Evolutionary conservation across 495 filamentous ascomycete species (phyloP).

Genomic region (Xylaria intraflava): DNA sequence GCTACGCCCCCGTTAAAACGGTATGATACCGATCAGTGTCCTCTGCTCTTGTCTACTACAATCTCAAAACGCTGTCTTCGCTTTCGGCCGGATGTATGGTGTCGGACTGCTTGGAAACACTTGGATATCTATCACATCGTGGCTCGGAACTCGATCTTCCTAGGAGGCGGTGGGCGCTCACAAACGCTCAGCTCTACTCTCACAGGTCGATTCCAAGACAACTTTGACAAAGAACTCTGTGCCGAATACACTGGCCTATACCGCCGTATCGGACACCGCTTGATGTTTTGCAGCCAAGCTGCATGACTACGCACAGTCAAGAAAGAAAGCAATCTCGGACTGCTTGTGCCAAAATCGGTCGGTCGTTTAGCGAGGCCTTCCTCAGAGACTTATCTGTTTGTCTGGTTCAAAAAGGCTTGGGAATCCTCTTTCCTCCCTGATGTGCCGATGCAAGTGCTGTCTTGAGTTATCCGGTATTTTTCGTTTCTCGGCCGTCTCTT

Average conservation of each 20-base stretch:
- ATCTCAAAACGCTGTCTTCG: conserved; percentile 14
- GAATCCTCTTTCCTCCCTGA: conserved; percentile 20
- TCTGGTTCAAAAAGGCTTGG: conserved; percentile 25
- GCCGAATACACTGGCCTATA: conserved; percentile 36
- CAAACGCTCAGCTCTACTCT: conserved; percentile 36
- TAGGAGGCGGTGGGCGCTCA: conserved; percentile 41
- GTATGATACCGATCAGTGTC: conserved; percentile 11
- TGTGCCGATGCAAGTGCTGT: conserved; percentile 29
- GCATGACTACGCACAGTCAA: conserved; percentile 34
- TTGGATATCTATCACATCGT: conserved; percentile 38
- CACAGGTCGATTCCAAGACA: conserved; percentile 40
- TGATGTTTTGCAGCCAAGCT: conserved; percentile 30
- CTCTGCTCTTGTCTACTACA: conserved; percentile 13
- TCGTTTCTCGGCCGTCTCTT: conserved; percentile 15
- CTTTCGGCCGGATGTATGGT: background rate
- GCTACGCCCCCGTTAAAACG: conserved; percentile 13
- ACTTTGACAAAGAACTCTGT: conserved; percentile 38
- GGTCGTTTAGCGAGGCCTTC: conserved; percentile 25
- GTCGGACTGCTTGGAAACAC: conserved; percentile 2
- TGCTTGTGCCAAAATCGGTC: conserved; percentile 34
- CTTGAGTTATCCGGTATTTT: conserved; percentile 23
- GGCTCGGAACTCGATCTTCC: conserved; percentile 30
- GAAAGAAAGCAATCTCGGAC: conserved; percentile 30
- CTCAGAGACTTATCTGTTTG: conserved; percentile 28
- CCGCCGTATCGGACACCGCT: conserved; percentile 27